Percentiles rank a stretch among this genome's conserved stretches.
Conservation (phyloP, 148 eudicot genomes). For the Vaccinium darrowii region DNA sequence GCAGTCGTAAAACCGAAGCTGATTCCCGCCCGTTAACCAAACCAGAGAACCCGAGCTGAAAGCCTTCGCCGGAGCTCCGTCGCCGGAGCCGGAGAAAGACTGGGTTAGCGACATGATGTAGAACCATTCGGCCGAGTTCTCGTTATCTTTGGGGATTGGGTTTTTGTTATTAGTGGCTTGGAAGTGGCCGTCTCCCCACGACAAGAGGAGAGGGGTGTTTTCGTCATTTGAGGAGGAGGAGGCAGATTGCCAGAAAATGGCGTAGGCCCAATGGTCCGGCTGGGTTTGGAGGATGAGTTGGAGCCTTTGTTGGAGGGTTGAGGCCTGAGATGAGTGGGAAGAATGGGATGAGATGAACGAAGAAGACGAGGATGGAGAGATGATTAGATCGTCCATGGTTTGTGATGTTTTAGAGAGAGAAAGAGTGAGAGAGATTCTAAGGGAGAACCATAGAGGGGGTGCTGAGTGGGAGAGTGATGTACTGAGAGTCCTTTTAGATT, state of each 20-base stretch:
- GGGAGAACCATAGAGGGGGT: background rate
- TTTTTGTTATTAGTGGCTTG: slow-evolving; percentile 19
- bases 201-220: slow-evolving; percentile 25
- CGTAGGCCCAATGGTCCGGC: slow-evolving; percentile 63
- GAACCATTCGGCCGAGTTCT: slow-evolving; percentile 57
- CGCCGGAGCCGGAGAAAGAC: slow-evolving; percentile 26
- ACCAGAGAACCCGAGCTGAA: slow-evolving; percentile 41
- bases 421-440: background rate
- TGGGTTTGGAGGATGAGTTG: slow-evolving; percentile 46
- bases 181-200: slow-evolving; percentile 76
- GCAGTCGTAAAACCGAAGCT: slow-evolving; percentile 49
- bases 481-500: background rate
- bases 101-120: slow-evolving; percentile 55
- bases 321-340: slow-evolving; percentile 5
- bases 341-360: slow-evolving; percentile 20
- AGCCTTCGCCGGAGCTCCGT: slow-evolving; percentile 52
- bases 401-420: background rate
- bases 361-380: slow-evolving; percentile 21
- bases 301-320: slow-evolving; percentile 35
- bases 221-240: slow-evolving; percentile 9
- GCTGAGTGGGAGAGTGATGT: background rate
- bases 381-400: slow-evolving; percentile 22
- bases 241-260: slow-evolving; percentile 73
- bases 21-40: slow-evolving; percentile 58
- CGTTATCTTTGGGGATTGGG: slow-evolving; percentile 12